phyloP scores from a whole-genome alignment of 2,329 filamentous ascomycete genomes.

The Phoma sp. region DNA sequence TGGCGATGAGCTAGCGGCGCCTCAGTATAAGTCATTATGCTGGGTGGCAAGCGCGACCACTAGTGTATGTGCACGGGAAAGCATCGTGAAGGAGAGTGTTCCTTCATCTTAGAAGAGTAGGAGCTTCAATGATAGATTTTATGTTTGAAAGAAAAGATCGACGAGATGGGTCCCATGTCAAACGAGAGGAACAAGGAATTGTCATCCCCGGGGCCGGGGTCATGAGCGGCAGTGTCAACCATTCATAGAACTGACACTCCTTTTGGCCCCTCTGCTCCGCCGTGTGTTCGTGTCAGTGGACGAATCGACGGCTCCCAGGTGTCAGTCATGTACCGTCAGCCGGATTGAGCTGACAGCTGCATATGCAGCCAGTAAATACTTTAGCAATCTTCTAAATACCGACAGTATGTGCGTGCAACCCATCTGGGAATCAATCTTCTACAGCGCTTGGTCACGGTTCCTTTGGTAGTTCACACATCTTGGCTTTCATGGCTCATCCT shows the following conservation, averaged over 20 bases:
- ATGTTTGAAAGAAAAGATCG: too few relatives aligned
- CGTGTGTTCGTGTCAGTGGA: background rate
- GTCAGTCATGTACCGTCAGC: conserved; percentile 15
- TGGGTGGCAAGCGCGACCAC: background rate
- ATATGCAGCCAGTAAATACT: background rate
- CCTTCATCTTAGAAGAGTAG: background rate
- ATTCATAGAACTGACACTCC: conserved; percentile 9
- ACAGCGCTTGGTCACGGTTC: background rate
- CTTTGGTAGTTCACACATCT: background rate
- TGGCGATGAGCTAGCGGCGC: conserved; percentile 1
- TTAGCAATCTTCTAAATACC: background rate
- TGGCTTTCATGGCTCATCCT: background rate
- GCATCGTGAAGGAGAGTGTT: background rate
- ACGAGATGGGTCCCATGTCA: background rate
- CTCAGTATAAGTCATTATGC: background rate
- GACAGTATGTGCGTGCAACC: background rate
- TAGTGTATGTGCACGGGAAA: background rate
- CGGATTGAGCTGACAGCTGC: conserved; percentile 13
- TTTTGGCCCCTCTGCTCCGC: conserved; percentile 10
- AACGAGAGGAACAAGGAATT: background rate
- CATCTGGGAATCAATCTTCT: background rate
- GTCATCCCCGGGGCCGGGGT: background rate
- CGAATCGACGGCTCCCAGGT: conserved; percentile 4
- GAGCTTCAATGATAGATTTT: too few relatives aligned
- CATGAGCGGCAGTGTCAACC: conserved; percentile 6